phyloP scores from a whole-genome alignment of 148 eudicot species.

The Talinum fruticosum region DNA sequence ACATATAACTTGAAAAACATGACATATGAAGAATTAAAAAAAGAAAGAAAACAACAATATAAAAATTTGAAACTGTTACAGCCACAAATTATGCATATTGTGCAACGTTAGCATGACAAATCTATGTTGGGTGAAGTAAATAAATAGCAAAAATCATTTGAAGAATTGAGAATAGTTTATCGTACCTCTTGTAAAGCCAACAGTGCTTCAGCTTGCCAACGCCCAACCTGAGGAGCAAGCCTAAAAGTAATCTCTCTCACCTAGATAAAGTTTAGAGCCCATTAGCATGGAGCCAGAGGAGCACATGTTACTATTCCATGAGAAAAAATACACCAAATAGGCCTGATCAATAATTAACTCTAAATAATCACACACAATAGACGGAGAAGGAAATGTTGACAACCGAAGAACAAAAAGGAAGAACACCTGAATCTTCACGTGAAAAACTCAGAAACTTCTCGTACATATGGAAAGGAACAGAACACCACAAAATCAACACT shows the following conservation, averaged over 20 bases:
- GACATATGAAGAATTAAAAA: no score
- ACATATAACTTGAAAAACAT: background rate
- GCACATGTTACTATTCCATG: background rate
- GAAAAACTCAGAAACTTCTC: constrained; percentile 1
- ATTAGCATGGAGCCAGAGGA: background rate
- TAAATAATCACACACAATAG: background rate
- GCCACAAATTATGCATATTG: background rate
- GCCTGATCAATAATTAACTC: background rate
- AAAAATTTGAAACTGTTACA: background rate
- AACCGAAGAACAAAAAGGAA: background rate
- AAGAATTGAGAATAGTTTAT: background rate
- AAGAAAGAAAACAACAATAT: background rate
- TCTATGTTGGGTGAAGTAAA: background rate
- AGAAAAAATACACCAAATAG: background rate
- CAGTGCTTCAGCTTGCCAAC: constrained; percentile 84
- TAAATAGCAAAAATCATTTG: background rate
- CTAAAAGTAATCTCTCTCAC: constrained; percentile 54
- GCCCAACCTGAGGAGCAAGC: constrained; percentile 32
- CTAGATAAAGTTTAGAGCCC: constrained; percentile 28
- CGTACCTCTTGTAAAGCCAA: constrained; percentile 73
- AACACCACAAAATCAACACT: background rate
- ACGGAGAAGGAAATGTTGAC: background rate
- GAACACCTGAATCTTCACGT: background rate
- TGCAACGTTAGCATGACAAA: background rate
- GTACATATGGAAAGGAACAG: no score